Evolutionary conservation across 176 grass and related monocot genomes (phyloP).

Genomic region (Oryza rufipogon): DNA sequence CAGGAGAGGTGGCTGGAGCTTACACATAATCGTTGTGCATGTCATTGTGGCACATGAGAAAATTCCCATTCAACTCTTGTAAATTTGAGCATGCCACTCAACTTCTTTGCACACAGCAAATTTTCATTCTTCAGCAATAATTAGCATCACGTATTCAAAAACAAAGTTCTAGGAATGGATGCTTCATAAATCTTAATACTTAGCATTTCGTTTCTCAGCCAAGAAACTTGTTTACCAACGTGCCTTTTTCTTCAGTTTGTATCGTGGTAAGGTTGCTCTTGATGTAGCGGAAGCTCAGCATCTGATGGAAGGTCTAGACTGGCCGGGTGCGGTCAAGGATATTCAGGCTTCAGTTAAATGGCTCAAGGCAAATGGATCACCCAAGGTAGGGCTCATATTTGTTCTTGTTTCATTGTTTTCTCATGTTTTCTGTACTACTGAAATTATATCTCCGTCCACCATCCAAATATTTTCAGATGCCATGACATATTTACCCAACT

Average conservation of each 20-base stretch:
- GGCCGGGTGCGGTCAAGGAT: conserved; percentile 86
- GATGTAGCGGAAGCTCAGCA: conserved; percentile 88
- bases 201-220: neutral
- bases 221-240: neutral
- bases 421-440: conserved; percentile 1
- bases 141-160: conserved; percentile 11
- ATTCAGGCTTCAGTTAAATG: conserved; percentile 92
- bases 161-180: neutral
- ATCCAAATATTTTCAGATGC: neutral
- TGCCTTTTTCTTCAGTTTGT: conserved; percentile 60
- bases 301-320: conserved; percentile 87
- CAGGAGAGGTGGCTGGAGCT: neutral
- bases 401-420: neutral
- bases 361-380: conserved; percentile 87
- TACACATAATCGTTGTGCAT: neutral
- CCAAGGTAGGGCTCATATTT: conserved; percentile 56
- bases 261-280: conserved; percentile 89
- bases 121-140: neutral
- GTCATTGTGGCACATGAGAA: neutral
- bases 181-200: neutral
- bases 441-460: neutral
- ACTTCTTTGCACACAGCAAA: neutral
- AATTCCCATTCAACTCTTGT: neutral
- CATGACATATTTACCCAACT: neutral
- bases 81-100: too few species aligned